phyloP scores from a whole-genome alignment of 352 stramenopile genomes.

The Plasmopara viticola region DNA sequence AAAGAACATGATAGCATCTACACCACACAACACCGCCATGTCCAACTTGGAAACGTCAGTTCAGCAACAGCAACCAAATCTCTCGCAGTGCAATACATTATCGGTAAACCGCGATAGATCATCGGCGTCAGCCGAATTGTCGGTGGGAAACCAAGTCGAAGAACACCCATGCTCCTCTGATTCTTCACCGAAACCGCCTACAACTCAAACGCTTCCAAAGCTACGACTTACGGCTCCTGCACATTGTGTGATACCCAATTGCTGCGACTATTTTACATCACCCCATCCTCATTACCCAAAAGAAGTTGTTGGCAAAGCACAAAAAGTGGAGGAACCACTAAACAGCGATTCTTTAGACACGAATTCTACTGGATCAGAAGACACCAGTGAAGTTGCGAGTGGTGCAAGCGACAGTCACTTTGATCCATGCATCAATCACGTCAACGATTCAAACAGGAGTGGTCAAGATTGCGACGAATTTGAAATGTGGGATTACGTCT shows the following conservation, averaged over 20 bases:
- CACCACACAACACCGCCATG: background rate
- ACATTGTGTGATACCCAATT: constrained; percentile 23
- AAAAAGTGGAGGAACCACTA: constrained; percentile 7
- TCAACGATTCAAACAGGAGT: constrained; percentile 4
- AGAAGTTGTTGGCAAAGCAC: constrained; percentile 16
- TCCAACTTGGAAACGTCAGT: constrained; percentile 5
- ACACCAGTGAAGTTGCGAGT: constrained; percentile 2
- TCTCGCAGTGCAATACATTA: too few species aligned
- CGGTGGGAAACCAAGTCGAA: constrained; percentile 8
- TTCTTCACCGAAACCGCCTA: constrained; percentile 8
- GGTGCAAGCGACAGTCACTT: constrained; percentile 2
- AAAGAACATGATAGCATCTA: background rate
- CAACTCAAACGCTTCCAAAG: constrained; percentile 15
- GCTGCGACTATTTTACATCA: constrained; percentile 32
- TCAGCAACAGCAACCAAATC: constrained; percentile 3
- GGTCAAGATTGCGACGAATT: constrained; percentile 23
- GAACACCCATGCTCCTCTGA: constrained; percentile 5
- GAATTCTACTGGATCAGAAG: constrained; percentile 6
- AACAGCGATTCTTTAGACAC: constrained; percentile 1
- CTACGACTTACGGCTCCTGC: constrained; percentile 14
- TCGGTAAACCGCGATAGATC: too few species aligned
- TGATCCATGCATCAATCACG: background rate
- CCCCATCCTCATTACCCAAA: constrained; percentile 29
- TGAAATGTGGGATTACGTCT: constrained; percentile 59
- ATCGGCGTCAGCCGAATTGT: too few species aligned